Base-by-base conservation (phyloP, 331 rosid species). In the Saraca asoca region DNA sequence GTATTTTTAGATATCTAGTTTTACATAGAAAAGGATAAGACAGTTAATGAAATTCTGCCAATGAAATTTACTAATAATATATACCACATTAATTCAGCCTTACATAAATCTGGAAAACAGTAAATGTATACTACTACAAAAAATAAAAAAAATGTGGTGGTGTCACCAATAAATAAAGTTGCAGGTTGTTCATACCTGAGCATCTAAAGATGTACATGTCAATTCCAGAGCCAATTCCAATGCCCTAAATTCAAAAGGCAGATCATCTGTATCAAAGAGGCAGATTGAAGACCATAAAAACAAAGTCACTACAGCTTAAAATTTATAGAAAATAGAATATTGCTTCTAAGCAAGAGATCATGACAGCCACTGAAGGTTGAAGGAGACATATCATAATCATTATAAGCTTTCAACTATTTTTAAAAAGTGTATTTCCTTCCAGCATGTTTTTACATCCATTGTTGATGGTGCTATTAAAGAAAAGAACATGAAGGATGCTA, bases 241-340 rank as follows among this genome's bases (percentile, higher is more conserved):
- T 74, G 98, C 98, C 76, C 87, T 79, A 73, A 93, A 83, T 68
- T 93, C 97, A 62, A 93, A 93, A 62, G 98, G 98, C 56, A 90
- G 83, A 84, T 88, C 89, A 73, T 93, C 98, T 90, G 83, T 84
- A 79, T 73, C 79, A 82, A 78, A 81, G 58, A n/a, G 55, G 51
- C 7, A 79, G 44, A 71, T n/a, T 14, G 7, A 39, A 37, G 46
- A 59, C 20, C 53, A 51, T 51, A 18, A 17, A 58, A 20, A 61
- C 55, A 43, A 66, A 56, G 48, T 11, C 46, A 8, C 14, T 56
- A 59, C 44, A 33, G 15, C 58, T 51, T 46, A 67, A 18, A 58
- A 66, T 11, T 24, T 33, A 54, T 15, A 33, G 64, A 14, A 61
- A 38, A 13, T 7, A 51, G n/a, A 74, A 49, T 35, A 62, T 48